phyloP scores from a whole-genome alignment of 129 eudicot genomes.

The Pittosporum tobira region DNA sequence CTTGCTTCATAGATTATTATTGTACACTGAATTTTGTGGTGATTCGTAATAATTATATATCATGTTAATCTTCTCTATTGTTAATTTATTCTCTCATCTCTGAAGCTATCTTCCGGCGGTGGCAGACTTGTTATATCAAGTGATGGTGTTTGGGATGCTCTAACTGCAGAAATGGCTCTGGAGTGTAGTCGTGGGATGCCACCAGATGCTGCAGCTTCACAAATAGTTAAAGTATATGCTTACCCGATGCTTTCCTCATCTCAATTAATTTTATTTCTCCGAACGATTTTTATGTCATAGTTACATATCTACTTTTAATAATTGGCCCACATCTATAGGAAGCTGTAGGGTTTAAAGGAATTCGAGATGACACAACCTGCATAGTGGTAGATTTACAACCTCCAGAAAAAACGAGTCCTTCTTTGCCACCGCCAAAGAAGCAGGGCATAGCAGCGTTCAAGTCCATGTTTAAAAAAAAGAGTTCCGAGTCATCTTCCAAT shows the following conservation, averaged over 20 bases:
- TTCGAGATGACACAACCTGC: conserved; percentile 97
- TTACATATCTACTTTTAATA: not conserved
- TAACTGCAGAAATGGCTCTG: conserved; percentile 72
- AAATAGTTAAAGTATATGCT: conserved; percentile 66
- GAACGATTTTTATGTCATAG: not conserved
- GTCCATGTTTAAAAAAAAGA: conserved; percentile 78
- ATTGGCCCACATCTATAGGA: conserved; percentile 35
- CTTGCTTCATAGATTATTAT: not conserved
- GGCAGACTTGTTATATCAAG: conserved; percentile 88
- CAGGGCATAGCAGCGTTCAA: conserved; percentile 70
- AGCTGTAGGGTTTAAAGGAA: conserved; percentile 74
- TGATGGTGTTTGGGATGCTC: conserved; percentile 98
- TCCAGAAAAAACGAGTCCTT: conserved; percentile 55
- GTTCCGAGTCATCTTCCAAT: conserved; percentile 57
- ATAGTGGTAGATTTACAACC: conserved; percentile 81
- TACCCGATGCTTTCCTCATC: not conserved
- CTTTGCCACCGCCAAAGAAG: conserved; percentile 63
- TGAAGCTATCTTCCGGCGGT: conserved; percentile 85
- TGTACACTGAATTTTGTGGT: not conserved
- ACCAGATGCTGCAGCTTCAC: conserved; percentile 88
- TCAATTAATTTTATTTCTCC: not conserved
- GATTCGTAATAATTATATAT: not conserved
- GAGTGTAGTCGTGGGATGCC: conserved; percentile 81
- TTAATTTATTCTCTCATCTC: conserved; percentile 8
- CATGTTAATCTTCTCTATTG: not conserved